A percentile compares a stretch with the other conserved stretches of the same genome.
phyloP scores from a whole-genome alignment of 2,329 filamentous ascomycete genomes.

The Aspergillus piperis region DNA sequence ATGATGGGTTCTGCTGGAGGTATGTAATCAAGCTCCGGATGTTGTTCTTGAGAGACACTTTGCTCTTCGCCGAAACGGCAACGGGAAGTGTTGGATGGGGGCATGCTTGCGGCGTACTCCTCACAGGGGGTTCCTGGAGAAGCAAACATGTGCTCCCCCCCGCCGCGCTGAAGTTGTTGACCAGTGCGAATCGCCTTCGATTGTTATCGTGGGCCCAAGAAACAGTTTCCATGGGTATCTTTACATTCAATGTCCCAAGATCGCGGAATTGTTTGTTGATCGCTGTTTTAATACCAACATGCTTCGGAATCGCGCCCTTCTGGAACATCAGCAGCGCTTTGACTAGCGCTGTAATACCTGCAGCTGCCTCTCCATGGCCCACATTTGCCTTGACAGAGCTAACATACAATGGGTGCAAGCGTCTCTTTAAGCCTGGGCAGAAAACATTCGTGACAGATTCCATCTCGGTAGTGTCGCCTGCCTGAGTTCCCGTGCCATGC shows the following conservation, averaged over 20 bases:
- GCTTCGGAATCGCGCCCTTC: slow-evolving; percentile 64
- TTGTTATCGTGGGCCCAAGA: slow-evolving; percentile 23
- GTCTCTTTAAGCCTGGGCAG: slow-evolving; percentile 45
- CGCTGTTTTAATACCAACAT: slow-evolving; percentile 63
- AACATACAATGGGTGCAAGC: slow-evolving; percentile 27
- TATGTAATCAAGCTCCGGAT: slow-evolving; percentile 52
- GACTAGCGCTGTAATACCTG: slow-evolving; percentile 47
- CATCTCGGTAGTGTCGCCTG: slow-evolving; percentile 42
- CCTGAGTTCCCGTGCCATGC: slow-evolving; percentile 45
- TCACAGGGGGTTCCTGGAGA: slow-evolving; percentile 52
- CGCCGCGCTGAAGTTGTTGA: slow-evolving; percentile 71
- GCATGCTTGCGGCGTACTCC: slow-evolving; percentile 39
- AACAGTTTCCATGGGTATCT: too few species aligned
- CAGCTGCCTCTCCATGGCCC: slow-evolving; percentile 50
- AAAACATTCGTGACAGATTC: slow-evolving; percentile 38
- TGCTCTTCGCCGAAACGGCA: slow-evolving; percentile 58
- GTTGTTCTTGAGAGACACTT: slow-evolving; percentile 51
- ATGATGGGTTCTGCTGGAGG: slow-evolving; percentile 15
- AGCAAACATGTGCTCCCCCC: slow-evolving; percentile 68
- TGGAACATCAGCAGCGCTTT: slow-evolving; percentile 68
- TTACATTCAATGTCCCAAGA: slow-evolving; percentile 22
- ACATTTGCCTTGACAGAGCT: slow-evolving; percentile 40
- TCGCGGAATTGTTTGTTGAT: slow-evolving; percentile 36
- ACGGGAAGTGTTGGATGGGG: slow-evolving; percentile 57
- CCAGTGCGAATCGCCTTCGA: slow-evolving; percentile 28